Evolutionary conservation across 73 alveolate genomes (phyloP).

Genomic region (Effrenium voratum): DNA sequence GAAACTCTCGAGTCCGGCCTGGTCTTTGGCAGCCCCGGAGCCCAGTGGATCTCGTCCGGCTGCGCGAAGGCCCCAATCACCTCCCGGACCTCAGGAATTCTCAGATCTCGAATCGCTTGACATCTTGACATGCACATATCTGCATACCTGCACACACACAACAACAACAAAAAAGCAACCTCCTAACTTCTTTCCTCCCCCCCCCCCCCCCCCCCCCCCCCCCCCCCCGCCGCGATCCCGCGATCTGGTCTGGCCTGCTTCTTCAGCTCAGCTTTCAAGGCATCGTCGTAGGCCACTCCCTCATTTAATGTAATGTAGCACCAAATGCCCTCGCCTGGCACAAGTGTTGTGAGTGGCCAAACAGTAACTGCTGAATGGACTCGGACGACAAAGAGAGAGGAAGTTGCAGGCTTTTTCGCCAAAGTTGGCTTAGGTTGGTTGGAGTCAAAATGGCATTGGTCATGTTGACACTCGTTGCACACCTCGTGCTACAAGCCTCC

Average conservation of each 20-base stretch:
- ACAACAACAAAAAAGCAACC: too few species aligned
- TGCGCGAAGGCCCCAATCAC: slow-evolving; percentile 86
- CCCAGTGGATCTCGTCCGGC: slow-evolving; percentile 93
- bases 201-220: neutral
- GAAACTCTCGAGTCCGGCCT: too few species aligned
- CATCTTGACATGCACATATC: neutral
- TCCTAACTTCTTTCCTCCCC: too few species aligned
- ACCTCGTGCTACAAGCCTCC: too few species aligned
- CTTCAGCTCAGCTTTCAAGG: slow-evolving; percentile 55
- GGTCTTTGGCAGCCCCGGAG: slow-evolving; percentile 93
- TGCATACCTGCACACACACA: too few species aligned
- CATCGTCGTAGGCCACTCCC: slow-evolving; percentile 67
- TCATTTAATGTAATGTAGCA: slow-evolving; percentile 87
- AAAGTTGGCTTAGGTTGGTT: too few species aligned
- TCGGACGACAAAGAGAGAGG: too few species aligned
- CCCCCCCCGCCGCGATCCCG: too few species aligned
- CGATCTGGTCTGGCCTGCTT: slow-evolving; percentile 33
- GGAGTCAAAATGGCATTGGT: too few species aligned
- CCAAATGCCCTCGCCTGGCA: slow-evolving; percentile 51
- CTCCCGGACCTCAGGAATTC: slow-evolving; percentile 35
- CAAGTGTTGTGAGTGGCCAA: neutral
- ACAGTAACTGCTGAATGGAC: too few species aligned
- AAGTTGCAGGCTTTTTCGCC: too few species aligned
- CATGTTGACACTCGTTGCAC: too few species aligned
- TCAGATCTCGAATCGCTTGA: neutral